Conservation (phyloP, 208 protist species). For the Sergeia podlipaevii region DNA sequence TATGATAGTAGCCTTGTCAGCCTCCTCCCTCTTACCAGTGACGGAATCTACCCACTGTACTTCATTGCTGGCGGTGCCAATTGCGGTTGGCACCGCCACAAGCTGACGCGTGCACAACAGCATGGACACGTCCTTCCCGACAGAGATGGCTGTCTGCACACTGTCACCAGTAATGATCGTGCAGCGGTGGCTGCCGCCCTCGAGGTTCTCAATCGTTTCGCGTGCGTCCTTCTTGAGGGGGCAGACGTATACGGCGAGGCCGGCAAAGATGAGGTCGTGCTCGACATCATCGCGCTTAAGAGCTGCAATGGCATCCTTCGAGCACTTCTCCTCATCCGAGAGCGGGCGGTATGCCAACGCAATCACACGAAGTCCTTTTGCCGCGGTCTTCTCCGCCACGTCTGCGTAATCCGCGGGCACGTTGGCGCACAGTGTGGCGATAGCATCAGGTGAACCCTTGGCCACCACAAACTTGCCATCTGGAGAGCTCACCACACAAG, state of each 20-base stretch:
- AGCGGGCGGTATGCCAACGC: conserved; percentile 93
- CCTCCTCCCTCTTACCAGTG: conserved; percentile 26
- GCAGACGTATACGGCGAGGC: conserved; percentile 96
- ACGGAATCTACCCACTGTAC: conserved; percentile 61
- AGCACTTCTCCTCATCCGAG: conserved; percentile 31
- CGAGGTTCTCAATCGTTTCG: conserved; percentile 81
- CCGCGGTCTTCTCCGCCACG: conserved; percentile 72
- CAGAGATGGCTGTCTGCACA: conserved; percentile 95
- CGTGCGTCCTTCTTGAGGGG: conserved; percentile 92
- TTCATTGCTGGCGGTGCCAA: conserved; percentile 9
- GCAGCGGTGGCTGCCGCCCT: conserved; percentile 79
- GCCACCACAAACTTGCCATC: conserved; percentile 75
- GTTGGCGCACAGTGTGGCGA: conserved; percentile 78
- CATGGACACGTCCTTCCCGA: conserved; percentile 91
- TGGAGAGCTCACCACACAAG: conserved; percentile 71
- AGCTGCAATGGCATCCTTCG: conserved; percentile 34
- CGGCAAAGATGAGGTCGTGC: conserved; percentile 91
- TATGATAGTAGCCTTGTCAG: conserved; percentile 23
- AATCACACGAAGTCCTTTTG: conserved; percentile 95
- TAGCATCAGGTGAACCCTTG: conserved; percentile 96
- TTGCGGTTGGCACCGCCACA: conserved; percentile 24
- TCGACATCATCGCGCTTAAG: conserved; percentile 89
- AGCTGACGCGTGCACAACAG: conserved; percentile 67
- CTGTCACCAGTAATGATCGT: conserved; percentile 99
- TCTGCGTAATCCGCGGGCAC: conserved; percentile 85